Conservation (phyloP, 2,329 filamentous ascomycete genomes). For the Phyllosticta citriasiana region DNA sequence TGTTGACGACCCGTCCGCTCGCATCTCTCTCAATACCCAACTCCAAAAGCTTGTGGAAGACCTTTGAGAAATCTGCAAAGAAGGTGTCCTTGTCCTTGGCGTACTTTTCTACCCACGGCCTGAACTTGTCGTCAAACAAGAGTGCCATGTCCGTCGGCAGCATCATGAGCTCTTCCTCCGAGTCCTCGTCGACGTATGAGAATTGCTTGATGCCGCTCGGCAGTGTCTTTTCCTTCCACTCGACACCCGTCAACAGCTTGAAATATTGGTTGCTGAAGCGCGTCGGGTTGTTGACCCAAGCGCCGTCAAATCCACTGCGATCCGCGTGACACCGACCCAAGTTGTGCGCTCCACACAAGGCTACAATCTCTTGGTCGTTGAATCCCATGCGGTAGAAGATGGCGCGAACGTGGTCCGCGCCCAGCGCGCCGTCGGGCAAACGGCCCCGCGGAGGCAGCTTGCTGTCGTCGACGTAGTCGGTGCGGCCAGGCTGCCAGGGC, state of each 20-base stretch:
- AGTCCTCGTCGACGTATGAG: conserved; percentile 49
- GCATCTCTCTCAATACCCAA: conserved; percentile 49
- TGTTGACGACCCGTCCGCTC: conserved; percentile 43
- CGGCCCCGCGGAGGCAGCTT: conserved; percentile 50
- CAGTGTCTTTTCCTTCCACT: conserved; percentile 47
- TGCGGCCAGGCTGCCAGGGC: conserved; percentile 48
- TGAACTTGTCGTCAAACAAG: conserved; percentile 43
- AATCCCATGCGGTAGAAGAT: conserved; percentile 54
- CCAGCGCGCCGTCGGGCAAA: conserved; percentile 45
- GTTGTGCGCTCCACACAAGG: conserved; percentile 46
- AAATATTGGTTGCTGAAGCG: conserved; percentile 50
- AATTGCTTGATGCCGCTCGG: conserved; percentile 47
- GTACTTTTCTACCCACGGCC: conserved; percentile 48
- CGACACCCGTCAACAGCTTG: conserved; percentile 40
- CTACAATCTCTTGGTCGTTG: conserved; percentile 51
- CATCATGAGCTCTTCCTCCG: conserved; percentile 54
- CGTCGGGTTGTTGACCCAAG: conserved; percentile 52
- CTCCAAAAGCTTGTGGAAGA: conserved; percentile 52
- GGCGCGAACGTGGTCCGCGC: conserved; percentile 44
- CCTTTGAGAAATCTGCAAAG: conserved; percentile 49
- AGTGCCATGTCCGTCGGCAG: conserved; percentile 54
- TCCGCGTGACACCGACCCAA: conserved; percentile 47
- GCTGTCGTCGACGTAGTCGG: conserved; percentile 52
- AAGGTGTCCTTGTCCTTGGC: conserved; percentile 52
- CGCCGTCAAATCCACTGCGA: conserved; percentile 47